Evolutionary conservation across 345 rosid species (phyloP).

Genomic region (Theobroma cacao): DNA sequence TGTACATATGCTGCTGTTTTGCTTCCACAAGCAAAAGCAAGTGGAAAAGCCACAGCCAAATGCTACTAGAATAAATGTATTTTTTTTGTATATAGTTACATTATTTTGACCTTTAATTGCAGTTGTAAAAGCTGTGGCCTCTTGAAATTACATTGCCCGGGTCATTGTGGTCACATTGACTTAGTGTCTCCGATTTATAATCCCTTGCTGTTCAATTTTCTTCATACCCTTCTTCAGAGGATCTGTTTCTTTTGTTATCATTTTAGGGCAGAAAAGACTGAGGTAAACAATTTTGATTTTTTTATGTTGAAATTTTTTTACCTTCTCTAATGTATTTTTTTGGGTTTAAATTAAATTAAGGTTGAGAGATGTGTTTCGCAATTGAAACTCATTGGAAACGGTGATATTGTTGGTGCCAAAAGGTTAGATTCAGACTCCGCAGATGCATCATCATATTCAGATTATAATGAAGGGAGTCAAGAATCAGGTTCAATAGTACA

Average conservation of each 20-base stretch:
- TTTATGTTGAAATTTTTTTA: neutral
- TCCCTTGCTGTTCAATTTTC: slow-evolving; percentile 70
- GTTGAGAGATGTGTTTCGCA: slow-evolving; percentile 54
- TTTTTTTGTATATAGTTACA: slow-evolving; percentile 1
- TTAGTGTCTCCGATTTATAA: slow-evolving; percentile 68
- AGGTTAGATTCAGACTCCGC: slow-evolving; percentile 35
- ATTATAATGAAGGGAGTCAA: slow-evolving; percentile 41
- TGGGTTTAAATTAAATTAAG: slow-evolving; percentile 28
- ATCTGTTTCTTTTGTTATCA: slow-evolving; percentile 68
- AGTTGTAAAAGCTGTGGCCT: slow-evolving; percentile 83
- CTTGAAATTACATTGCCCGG: slow-evolving; percentile 58
- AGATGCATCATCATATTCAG: slow-evolving; percentile 28
- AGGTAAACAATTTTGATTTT: slow-evolving; percentile 33
- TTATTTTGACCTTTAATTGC: slow-evolving; percentile 33
- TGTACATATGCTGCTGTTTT: neutral
- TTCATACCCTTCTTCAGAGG: slow-evolving; percentile 53
- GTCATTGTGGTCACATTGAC: slow-evolving; percentile 91
- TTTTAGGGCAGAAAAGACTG: slow-evolving; percentile 36
- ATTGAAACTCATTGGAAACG: slow-evolving; percentile 72
- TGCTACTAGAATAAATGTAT: neutral
- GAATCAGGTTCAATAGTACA: slow-evolving; percentile 35
- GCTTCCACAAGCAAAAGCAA: neutral
- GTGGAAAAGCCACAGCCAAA: neutral
- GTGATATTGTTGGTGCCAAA: slow-evolving; percentile 74
- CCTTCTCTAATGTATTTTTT: neutral